Evolutionary conservation across 1,139 yeast genomes (phyloP).

Genomic region (Debaryomyces singareniensis): DNA sequence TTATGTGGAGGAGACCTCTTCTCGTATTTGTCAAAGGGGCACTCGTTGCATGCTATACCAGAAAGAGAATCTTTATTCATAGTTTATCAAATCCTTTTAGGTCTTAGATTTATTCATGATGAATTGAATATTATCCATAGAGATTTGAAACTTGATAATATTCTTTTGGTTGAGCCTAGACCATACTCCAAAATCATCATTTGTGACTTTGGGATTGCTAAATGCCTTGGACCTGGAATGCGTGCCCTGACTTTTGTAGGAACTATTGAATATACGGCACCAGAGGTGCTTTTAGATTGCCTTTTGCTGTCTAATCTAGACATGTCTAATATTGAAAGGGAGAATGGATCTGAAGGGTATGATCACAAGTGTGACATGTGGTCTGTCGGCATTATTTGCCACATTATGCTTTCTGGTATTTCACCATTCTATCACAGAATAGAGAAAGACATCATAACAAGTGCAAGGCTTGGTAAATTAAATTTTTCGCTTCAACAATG

Average conservation of each 20-base stretch:
- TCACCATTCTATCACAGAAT: constrained; percentile 53
- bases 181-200: constrained; percentile 46
- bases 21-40: constrained; percentile 47
- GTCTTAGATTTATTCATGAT: constrained; percentile 47
- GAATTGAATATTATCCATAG: constrained; percentile 13
- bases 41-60: constrained; percentile 32
- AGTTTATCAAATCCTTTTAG: constrained; percentile 50
- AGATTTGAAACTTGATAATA: constrained; percentile 44
- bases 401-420: constrained; percentile 50
- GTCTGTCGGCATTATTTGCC: constrained; percentile 58
- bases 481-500: constrained; percentile 35
- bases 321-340: neutral
- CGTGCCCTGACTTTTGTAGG: constrained; percentile 57
- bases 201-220: constrained; percentile 68
- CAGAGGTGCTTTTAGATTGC: constrained; percentile 29
- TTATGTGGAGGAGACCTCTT: constrained; percentile 62
- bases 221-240: constrained; percentile 14
- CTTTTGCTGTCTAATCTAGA: neutral
- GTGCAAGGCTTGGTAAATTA: constrained; percentile 35
- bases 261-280: constrained; percentile 65
- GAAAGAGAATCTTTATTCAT: constrained; percentile 51
- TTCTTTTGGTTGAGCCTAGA: constrained; percentile 45
- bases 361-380: constrained; percentile 57
- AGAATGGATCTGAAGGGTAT: constrained; percentile 27
- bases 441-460: constrained; percentile 28